A percentile compares a stretch with the other conserved stretches of the same genome.
These are phyloP conservation scores for Chrysosporium queenslandicum DNA, from an alignment of 2,329 filamentous ascomycete genomes.

Conservation along the genomic window DNA sequence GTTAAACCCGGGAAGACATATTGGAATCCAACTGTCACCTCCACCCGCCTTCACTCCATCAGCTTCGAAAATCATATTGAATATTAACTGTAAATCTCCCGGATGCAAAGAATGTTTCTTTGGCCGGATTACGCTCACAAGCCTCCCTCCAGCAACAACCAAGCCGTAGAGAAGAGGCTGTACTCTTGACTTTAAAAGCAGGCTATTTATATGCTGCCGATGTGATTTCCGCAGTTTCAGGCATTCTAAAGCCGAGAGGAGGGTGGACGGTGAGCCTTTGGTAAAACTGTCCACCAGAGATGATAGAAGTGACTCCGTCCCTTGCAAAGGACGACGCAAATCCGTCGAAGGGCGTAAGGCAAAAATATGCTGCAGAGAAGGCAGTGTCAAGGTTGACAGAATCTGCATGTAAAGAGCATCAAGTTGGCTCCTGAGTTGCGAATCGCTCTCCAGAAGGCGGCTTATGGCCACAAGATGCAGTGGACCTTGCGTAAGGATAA, in stretches of 20 bases:
- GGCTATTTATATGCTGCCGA: constrained; percentile 73
- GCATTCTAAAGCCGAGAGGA: constrained; percentile 86
- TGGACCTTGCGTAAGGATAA: constrained; percentile 72
- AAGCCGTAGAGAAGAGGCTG: constrained; percentile 81
- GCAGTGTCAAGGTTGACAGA: constrained; percentile 83
- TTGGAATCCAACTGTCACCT: constrained; percentile 96
- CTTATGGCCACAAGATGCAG: constrained; percentile 92
- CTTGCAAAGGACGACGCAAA: constrained; percentile 76
- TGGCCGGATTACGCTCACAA: constrained; percentile 89
- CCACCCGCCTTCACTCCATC: constrained; percentile 80
- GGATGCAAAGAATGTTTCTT: constrained; percentile 93
- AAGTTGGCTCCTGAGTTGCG: constrained; percentile 74
- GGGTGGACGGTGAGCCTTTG: constrained; percentile 74
- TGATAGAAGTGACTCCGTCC: constrained; percentile 81
- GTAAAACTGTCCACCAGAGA: constrained; percentile 93
- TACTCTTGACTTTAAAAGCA: constrained; percentile 66
- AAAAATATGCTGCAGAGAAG: constrained; percentile 77
- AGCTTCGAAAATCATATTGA: constrained; percentile 98
- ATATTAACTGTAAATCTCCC: constrained; percentile 88
- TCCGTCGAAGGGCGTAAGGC: constrained; percentile 87
- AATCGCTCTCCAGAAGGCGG: constrained; percentile 80
- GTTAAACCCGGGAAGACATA: constrained; percentile 94
- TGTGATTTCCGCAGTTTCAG: constrained; percentile 85
- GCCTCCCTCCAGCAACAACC: constrained; percentile 79
- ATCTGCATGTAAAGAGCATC: constrained; percentile 98